Conservation (phyloP, 768 basidiomycete species). For the Kwoniella europaea region DNA sequence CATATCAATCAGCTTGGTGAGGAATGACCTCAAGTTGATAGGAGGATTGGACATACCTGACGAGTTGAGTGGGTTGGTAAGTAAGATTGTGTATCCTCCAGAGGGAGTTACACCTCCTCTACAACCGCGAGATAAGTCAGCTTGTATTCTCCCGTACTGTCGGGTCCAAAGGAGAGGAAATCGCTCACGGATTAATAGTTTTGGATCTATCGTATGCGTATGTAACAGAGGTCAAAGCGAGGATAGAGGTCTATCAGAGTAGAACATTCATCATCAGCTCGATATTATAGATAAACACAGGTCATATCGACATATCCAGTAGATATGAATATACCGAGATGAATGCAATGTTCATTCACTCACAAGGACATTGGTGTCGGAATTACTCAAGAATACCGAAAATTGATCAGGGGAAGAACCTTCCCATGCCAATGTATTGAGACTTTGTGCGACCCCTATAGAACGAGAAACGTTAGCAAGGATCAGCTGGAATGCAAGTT, state of each 20-base stretch:
- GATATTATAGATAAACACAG: background rate
- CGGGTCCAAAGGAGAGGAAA: background rate
- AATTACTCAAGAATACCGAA: slow-evolving; percentile 50
- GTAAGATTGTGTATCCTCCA: slow-evolving; percentile 45
- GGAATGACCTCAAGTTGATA: background rate
- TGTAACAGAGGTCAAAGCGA: slow-evolving; percentile 32
- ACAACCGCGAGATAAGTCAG: background rate
- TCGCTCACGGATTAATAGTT: slow-evolving; percentile 51
- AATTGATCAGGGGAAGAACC: slow-evolving; percentile 43
- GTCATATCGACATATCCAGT: too few relatives aligned
- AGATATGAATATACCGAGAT: background rate
- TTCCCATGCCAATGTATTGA: slow-evolving; percentile 52
- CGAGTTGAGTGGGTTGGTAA: slow-evolving; percentile 55
- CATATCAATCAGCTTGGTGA: background rate
- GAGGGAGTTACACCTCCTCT: slow-evolving; percentile 29
- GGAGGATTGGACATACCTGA: slow-evolving; percentile 31
- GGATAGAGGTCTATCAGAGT: slow-evolving; percentile 28
- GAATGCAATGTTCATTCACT: slow-evolving; percentile 16
- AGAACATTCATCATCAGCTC: background rate
- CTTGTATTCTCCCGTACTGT: background rate
- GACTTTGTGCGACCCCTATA: slow-evolving; percentile 45
- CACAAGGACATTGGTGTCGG: slow-evolving; percentile 41
- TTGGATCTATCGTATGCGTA: slow-evolving; percentile 29
- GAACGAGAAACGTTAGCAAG: background rate
- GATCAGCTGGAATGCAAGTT: background rate